Conservation (phyloP, 345 rosid genomes). For the Turritis glabra region DNA sequence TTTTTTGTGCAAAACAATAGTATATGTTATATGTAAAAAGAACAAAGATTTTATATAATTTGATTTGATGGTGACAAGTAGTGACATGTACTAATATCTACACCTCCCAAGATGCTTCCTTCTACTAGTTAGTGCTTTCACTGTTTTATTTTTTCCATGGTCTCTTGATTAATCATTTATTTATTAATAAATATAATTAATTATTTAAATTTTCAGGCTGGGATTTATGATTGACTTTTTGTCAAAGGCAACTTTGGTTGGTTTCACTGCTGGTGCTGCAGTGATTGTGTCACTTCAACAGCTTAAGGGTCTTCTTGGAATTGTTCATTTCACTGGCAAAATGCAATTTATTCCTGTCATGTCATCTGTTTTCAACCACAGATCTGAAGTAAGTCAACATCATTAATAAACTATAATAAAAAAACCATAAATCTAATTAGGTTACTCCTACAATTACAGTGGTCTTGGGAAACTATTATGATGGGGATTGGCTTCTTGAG, state of each 20-base stretch:
- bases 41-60: constrained; percentile 35
- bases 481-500: constrained; percentile 70
- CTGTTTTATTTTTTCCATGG: constrained; percentile 22
- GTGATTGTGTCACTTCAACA: constrained; percentile 92
- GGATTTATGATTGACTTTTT: constrained; percentile 96
- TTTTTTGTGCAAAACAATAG: no score
- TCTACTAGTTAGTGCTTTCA: constrained; percentile 32
- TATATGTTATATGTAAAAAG: neutral
- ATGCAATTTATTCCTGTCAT: constrained; percentile 88
- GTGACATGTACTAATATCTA: constrained; percentile 51
- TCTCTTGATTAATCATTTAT: neutral
- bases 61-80: constrained; percentile 52
- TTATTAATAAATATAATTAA: neutral
- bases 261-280: constrained; percentile 99
- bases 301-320: constrained; percentile 93
- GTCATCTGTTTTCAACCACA: constrained; percentile 46
- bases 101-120: constrained; percentile 40
- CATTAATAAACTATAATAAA: neutral
- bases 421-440: neutral
- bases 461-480: constrained; percentile 88
- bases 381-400: constrained; percentile 60
- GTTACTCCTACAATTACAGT: constrained; percentile 49
- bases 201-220: constrained; percentile 51
- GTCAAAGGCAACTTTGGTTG: constrained; percentile 91
- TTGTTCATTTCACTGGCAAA: constrained; percentile 83